Evolutionary conservation across 2,329 filamentous ascomycete genomes (phyloP).

Genomic region (Zymoseptoria pseudotritici): DNA sequence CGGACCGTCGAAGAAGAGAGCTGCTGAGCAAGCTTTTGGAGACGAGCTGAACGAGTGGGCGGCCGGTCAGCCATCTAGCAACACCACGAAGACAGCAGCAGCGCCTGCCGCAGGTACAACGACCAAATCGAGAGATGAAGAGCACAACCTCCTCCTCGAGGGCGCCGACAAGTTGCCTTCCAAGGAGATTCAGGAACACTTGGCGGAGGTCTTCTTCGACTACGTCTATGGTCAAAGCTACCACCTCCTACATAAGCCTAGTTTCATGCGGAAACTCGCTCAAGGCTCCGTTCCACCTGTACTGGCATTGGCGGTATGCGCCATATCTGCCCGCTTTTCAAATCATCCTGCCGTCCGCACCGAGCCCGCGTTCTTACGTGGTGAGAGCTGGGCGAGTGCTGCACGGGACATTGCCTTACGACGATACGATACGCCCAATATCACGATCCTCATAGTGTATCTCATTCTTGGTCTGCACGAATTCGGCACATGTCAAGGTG

Average conservation of each 20-base stretch:
- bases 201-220: conserved; percentile 92
- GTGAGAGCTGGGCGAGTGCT: conserved; percentile 81
- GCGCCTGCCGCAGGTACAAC: conserved; percentile 1
- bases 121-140: conserved; percentile 48
- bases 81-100: conserved; percentile 36
- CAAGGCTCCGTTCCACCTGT: conserved; percentile 79
- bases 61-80: conserved; percentile 34
- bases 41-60: conserved; percentile 77
- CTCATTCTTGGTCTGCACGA: conserved; percentile 85
- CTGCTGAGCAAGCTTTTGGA: conserved; percentile 80
- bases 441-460: conserved; percentile 88
- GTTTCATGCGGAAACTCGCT: conserved; percentile 84
- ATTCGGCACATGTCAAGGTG: conserved; percentile 94
- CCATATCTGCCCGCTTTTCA: conserved; percentile 90
- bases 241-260: conserved; percentile 89
- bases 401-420: conserved; percentile 82
- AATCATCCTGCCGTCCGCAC: conserved; percentile 73
- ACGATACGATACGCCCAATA: conserved; percentile 89
- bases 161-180: conserved; percentile 75
- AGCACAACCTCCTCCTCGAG: conserved; percentile 70
- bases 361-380: conserved; percentile 74
- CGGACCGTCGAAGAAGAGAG: conserved; percentile 62
- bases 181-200: conserved; percentile 83
- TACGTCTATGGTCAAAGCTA: conserved; percentile 94
- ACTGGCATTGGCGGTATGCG: conserved; percentile 86